These are phyloP conservation scores for Debaryomycetaceae sp. DNA, from an alignment of 1,139 yeast species.

Conservation along the genomic window DNA sequence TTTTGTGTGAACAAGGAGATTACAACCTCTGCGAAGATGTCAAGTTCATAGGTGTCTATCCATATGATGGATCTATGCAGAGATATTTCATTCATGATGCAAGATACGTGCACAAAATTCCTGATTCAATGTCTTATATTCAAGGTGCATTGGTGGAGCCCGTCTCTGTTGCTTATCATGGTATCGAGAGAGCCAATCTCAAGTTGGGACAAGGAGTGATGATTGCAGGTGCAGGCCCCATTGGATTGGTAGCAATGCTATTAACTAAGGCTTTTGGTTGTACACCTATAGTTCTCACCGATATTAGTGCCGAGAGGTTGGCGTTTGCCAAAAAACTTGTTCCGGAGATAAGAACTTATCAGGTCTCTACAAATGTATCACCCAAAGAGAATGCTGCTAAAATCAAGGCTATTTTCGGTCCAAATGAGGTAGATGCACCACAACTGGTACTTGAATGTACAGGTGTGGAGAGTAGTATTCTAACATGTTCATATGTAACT, in stretches of 20 bases:
- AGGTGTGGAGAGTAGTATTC: slow-evolving; percentile 25
- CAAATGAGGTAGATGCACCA: slow-evolving; percentile 20
- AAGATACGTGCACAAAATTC: slow-evolving; percentile 19
- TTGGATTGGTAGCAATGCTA: slow-evolving; percentile 23
- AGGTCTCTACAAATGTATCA: slow-evolving; percentile 14
- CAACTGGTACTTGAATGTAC: slow-evolving; percentile 26
- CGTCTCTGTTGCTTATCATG: slow-evolving; percentile 25
- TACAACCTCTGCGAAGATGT: slow-evolving; percentile 22
- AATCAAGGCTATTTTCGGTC: slow-evolving; percentile 24
- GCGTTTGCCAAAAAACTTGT: slow-evolving; percentile 21
- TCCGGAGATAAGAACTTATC: slow-evolving; percentile 27
- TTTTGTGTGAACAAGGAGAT: slow-evolving; percentile 24
- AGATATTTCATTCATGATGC: slow-evolving; percentile 16
- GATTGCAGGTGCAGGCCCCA: slow-evolving; percentile 27
- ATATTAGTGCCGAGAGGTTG: slow-evolving; percentile 19
- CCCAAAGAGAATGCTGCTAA: slow-evolving; percentile 23
- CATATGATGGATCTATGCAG: slow-evolving; percentile 25
- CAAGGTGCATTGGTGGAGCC: slow-evolving; percentile 27
- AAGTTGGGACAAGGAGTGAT: slow-evolving; percentile 19
- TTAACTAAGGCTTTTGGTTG: slow-evolving; percentile 24
- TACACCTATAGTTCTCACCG: slow-evolving; percentile 21
- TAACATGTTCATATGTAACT: slow-evolving; percentile 26
- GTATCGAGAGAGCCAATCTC: slow-evolving; percentile 19
- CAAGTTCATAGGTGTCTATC: slow-evolving; percentile 21
- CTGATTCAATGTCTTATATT: slow-evolving; percentile 20